Conservation (phyloP, 1,284 basidiomycete species). For the Cryptococcus sp. region DNA sequence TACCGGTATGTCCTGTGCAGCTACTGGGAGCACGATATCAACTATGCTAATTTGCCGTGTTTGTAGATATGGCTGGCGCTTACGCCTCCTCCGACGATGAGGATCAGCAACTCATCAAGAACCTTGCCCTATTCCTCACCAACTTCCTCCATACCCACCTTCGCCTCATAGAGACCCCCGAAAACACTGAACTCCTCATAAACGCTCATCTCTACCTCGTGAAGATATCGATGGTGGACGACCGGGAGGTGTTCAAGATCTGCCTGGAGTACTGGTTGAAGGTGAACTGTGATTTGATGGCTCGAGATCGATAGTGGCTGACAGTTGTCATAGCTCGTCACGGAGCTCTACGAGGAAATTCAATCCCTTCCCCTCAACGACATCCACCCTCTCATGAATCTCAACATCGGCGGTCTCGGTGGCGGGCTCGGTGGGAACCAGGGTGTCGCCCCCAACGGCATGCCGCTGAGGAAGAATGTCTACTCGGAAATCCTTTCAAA, state of each 20-base stretch:
- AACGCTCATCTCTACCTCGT: slow-evolving; percentile 99
- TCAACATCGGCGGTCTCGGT: slow-evolving; percentile 66
- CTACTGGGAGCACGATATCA: neutral
- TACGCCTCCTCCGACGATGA: slow-evolving; percentile 87
- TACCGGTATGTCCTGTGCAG: slow-evolving; percentile 56
- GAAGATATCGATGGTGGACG: slow-evolving; percentile 97
- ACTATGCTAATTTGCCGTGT: slow-evolving; percentile 9
- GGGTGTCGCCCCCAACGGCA: slow-evolving; percentile 64
- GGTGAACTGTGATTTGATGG: slow-evolving; percentile 18
- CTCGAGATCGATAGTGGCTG: neutral
- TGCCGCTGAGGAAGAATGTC: slow-evolving; percentile 85
- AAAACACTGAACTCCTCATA: slow-evolving; percentile 87
- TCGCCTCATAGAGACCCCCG: slow-evolving; percentile 84
- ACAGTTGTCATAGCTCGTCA: slow-evolving; percentile 62
- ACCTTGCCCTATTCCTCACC: slow-evolving; percentile 92
- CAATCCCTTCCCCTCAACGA: slow-evolving; percentile 73
- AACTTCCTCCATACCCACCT: slow-evolving; percentile 94
- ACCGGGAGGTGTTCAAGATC: slow-evolving; percentile 99
- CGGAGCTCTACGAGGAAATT: slow-evolving; percentile 97
- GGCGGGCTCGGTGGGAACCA: slow-evolving; percentile 54
- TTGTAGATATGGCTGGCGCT: slow-evolving; percentile 74
- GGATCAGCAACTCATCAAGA: slow-evolving; percentile 95
- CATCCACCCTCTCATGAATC: slow-evolving; percentile 86
- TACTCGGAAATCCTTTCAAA: slow-evolving; percentile 94
- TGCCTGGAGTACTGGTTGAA: slow-evolving; percentile 99